phyloP scores from a whole-genome alignment of 2,329 filamentous ascomycete genomes.

The Madurella fahalii region DNA sequence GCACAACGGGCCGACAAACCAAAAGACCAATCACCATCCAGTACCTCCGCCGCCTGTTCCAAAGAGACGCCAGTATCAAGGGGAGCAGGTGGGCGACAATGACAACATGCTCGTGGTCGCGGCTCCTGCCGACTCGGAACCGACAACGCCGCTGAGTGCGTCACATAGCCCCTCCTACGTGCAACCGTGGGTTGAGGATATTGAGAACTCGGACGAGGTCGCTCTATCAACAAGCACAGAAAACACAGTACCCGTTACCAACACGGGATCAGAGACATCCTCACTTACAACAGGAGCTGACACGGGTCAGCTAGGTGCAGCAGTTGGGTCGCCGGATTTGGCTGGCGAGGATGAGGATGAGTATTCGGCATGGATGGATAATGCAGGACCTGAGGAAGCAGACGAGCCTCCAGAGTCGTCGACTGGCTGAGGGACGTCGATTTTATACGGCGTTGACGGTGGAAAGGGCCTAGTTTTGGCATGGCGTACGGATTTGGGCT shows the following conservation, averaged over 20 bases:
- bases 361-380: slow-evolving; percentile 25
- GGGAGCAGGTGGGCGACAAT: slow-evolving; percentile 33
- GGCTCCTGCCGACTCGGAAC: slow-evolving; percentile 60
- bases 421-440: neutral
- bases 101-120: slow-evolving; percentile 61
- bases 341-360: slow-evolving; percentile 20
- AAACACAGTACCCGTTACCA: neutral
- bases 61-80: slow-evolving; percentile 36
- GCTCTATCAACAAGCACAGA: neutral
- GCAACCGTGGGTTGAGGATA: slow-evolving; percentile 35
- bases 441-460: neutral
- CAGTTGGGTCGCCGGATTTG: neutral
- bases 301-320: neutral
- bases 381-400: slow-evolving; percentile 9
- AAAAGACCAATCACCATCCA: slow-evolving; percentile 19
- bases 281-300: neutral
- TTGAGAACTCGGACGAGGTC: slow-evolving; percentile 21
- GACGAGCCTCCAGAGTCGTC: neutral
- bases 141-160: slow-evolving; percentile 46
- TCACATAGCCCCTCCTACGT: slow-evolving; percentile 27
- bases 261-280: neutral
- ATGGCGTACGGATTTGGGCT: neutral
- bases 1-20: slow-evolving; percentile 15
- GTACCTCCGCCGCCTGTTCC: slow-evolving; percentile 46
- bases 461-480: neutral